A percentile compares a stretch with the other conserved stretches of the same genome.
Evolutionary conservation across 805 yeast genomes (phyloP).

Genomic region (Saturnispora dispora): DNA sequence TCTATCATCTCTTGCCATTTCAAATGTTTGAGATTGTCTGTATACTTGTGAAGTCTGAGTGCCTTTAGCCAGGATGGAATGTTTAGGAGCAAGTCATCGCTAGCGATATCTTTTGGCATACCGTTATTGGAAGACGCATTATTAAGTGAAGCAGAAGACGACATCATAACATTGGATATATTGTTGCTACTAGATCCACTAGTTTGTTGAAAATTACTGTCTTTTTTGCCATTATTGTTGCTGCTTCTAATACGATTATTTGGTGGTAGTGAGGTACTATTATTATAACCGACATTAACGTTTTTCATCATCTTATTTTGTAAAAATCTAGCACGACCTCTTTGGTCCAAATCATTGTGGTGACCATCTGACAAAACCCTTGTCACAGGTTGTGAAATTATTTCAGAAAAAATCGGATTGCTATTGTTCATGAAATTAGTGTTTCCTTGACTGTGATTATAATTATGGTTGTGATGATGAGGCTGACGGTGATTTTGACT

Average conservation of each 20-base stretch:
- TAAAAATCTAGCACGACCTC: constrained; percentile 10
- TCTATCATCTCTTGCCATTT: constrained; percentile 75
- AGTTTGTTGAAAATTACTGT: not conserved
- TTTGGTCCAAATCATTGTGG: constrained; percentile 17
- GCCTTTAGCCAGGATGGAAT: constrained; percentile 90
- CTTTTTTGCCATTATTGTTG: not conserved
- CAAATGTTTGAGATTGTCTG: constrained; percentile 66
- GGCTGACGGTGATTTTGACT: not conserved
- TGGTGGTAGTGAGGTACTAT: constrained; percentile 12
- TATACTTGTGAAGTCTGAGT: constrained; percentile 86
- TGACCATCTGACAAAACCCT: constrained; percentile 24
- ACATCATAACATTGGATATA: not conserved
- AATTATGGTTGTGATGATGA: constrained; percentile 2
- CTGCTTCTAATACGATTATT: constrained; percentile 7
- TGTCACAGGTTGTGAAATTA: constrained; percentile 12
- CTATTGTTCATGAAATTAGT: constrained; percentile 6
- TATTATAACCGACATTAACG: not conserved
- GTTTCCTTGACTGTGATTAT: constrained; percentile 5
- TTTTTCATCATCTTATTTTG: constrained; percentile 8
- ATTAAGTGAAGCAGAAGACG: not conserved
- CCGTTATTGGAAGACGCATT: constrained; percentile 7
- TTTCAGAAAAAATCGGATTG: not conserved
- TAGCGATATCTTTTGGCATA: constrained; percentile 41
- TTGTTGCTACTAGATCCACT: not conserved
- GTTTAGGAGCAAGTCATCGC: constrained; percentile 51